Evolutionary conservation across 805 yeast species (phyloP), one percentile per base, ranked within the genome.

Genomic region (Lipomyces starkeyi): DNA sequence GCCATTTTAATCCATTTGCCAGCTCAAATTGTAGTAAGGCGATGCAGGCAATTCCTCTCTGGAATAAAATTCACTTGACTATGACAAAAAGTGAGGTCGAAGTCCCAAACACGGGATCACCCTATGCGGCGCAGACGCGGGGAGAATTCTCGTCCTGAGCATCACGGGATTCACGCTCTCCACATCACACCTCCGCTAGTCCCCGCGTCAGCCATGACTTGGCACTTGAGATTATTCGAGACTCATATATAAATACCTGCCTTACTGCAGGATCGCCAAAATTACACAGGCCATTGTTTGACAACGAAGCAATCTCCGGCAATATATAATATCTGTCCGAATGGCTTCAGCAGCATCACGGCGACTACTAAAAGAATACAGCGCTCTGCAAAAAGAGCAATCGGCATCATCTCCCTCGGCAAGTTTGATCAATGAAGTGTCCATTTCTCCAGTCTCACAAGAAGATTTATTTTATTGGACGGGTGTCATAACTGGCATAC

Each of bases 401-500:
- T 1, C 40, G 14, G 52, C 34, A n/a, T 43, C 35, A 11, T 11
- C 32, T 17, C 4, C 56, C 22, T 5, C 22, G 7, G 62, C 32
- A 9, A 37, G 29, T 25, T 22, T 34, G 37, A 61, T 52, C 6
- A 37, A 56, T 3, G 59, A 47, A 22, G 59, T 67, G 43, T 4
- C 35, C 5, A 60, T 73, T 9, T 62, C 61, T 3, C 73, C 74
- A 6, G 65, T 63, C 2, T 37, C 55, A 17, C 70, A 72, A 27
- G 65, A 63, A 8, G 68, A 70, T 54, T 22, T 70, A 49, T 65
- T 65, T 40, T 63, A 59, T 58, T 70, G 73, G 73, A 56, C 37
- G 13, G 73, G 72, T 14, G n/a, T 13, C 25, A 58, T 70, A 22
- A 29, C 61, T 1, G 72, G 72, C 6, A 43, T n/a, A 17, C 29